phyloP scores from a whole-genome alignment of 306 rosid genomes.

The Pterocarpus santalinus region DNA sequence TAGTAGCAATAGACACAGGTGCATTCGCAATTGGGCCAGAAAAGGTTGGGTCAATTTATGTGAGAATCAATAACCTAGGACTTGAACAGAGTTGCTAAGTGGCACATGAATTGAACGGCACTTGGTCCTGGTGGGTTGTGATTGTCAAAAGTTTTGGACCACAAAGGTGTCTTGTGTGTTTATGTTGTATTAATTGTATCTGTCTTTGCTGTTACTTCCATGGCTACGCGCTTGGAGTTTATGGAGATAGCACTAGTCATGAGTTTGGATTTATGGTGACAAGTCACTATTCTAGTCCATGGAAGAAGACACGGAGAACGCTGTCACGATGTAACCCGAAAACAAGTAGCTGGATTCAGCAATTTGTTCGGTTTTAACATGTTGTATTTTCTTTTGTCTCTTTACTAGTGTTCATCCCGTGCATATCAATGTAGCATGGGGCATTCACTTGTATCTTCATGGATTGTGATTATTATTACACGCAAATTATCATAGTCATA shows the following conservation, averaged over 20 bases:
- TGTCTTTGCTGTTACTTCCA: neutral
- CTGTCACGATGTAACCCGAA: no score
- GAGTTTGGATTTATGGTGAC: neutral
- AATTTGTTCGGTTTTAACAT: no score
- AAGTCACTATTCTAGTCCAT: neutral
- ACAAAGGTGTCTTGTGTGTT: neutral
- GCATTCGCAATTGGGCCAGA: neutral
- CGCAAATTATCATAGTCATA: no score
- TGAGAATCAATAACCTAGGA: neutral
- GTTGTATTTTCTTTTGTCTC: no score
- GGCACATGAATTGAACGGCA: neutral
- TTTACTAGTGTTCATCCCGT: no score
- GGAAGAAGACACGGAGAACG: no score
- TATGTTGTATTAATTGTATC: neutral
- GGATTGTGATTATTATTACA: no score
- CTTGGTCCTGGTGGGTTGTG: neutral
- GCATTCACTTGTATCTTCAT: no score
- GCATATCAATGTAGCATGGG: no score
- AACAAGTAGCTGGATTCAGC: no score
- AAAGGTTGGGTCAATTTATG: neutral
- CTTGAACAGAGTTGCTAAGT: neutral
- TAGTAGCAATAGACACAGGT: neutral
- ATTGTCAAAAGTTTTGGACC: neutral
- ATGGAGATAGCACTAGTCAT: neutral
- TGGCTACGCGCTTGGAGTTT: neutral